Percentiles rank a stretch among this genome's conserved stretches.
Conservation (phyloP, 345 rosid species). For the Camelina sativa region DNA sequence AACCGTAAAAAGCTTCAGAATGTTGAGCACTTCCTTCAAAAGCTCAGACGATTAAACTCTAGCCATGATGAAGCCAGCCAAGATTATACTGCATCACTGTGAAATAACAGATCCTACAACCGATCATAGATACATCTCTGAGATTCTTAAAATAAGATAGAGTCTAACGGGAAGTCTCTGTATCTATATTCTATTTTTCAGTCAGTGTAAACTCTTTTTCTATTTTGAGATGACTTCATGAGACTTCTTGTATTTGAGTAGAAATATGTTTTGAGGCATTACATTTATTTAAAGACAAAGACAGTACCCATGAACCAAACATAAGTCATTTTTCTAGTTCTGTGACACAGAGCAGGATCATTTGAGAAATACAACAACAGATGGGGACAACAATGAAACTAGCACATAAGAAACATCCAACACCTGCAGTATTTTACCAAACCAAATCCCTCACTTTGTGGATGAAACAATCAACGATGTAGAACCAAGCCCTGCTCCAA, state of each 20-base stretch:
- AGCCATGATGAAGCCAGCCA: slow-evolving; percentile 85
- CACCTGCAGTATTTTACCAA: too few species aligned
- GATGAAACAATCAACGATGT: too few species aligned
- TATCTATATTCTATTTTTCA: neutral
- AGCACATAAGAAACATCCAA: too few species aligned
- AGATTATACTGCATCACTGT: slow-evolving; percentile 68
- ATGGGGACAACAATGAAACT: too few species aligned
- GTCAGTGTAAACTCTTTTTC: neutral
- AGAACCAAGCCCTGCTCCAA: too few species aligned
- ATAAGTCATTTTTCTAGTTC: too few species aligned
- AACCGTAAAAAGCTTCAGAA: slow-evolving; percentile 81
- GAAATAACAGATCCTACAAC: slow-evolving; percentile 62
- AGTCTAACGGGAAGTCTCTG: neutral
- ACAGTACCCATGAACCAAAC: too few species aligned
- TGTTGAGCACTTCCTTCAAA: slow-evolving; percentile 84
- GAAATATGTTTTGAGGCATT: too few species aligned
- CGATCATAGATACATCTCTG: slow-evolving; percentile 90
- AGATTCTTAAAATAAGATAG: slow-evolving; percentile 54
- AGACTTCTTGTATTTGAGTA: neutral
- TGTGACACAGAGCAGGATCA: too few species aligned
- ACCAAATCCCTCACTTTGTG: too few species aligned
- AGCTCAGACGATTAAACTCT: slow-evolving; percentile 81
- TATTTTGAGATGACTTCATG: slow-evolving; percentile 4
- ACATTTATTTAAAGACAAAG: too few species aligned
- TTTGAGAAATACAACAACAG: too few species aligned